Evolutionary conservation across 306 rosid genomes (phyloP), one percentile per base, ranked within the genome.

Genomic region (Neltuma alba): DNA sequence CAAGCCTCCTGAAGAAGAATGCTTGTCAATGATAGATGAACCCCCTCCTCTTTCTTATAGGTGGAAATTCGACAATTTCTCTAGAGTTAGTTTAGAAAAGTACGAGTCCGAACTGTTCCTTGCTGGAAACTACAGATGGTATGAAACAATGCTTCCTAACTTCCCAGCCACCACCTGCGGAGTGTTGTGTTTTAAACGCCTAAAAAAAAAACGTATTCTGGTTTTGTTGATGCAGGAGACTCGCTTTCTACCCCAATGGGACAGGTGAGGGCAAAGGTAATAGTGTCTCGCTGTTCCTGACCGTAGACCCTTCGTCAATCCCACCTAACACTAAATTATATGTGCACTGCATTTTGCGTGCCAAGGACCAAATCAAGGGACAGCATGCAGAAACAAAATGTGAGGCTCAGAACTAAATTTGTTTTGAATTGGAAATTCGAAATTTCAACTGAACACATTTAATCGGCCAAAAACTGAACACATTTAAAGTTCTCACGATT

Each of bases 71-170:
- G 34, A 58, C 20, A 18, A 70, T 13, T 82, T 75, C 55, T 79
- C 86, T 8, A 3, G 0, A 0, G 65, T 34, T 41, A 33, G 15
- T 45, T 71, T 20, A 16, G 54, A 71, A 7, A 3, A 21, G 33
- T 71, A 79, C 1, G 76, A 82, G 30, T 79, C 84, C 23, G 58
- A 55, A 40, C 31, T 80, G 0, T 86, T 86, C 69, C 27, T 42
- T 2, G 72, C 55, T 37, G 87, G 86, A 50, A 68, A 83, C 68
- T 80, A 86, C 34, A 76, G 36, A 83, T 86, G 89, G 89, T n/a
- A 55, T 9, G n/a, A 21, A 12, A 60, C 18, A 12, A 50, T 54
- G 7, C 66, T 61, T 54, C 41, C 27, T 38, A 68, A 75, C 42
- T 62, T 28, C 37, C 0, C 0, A 30, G n/a, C 40, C 16, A 23